phyloP scores from a whole-genome alignment of 2,329 filamentous ascomycete species.

The Colletotrichum somersetense region DNA sequence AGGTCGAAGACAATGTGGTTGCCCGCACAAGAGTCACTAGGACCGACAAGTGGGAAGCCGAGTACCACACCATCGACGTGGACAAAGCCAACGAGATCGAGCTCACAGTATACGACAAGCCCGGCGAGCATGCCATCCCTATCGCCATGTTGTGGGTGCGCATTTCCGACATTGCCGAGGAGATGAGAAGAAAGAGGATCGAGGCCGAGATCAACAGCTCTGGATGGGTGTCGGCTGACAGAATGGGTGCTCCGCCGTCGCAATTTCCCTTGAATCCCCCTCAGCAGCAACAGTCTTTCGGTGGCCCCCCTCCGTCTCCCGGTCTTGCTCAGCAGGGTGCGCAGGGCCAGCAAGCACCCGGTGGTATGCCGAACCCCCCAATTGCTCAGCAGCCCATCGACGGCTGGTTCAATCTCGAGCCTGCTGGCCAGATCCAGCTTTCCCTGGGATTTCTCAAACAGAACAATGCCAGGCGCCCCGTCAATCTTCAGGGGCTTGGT shows the following conservation, averaged over 20 bases:
- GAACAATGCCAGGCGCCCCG: conserved; percentile 82
- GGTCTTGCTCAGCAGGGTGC: conserved; percentile 52
- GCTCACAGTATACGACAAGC: conserved; percentile 96
- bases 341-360: conserved; percentile 50
- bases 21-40: conserved; percentile 87
- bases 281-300: conserved; percentile 58
- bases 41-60: conserved; percentile 91
- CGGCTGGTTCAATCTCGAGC: conserved; percentile 97
- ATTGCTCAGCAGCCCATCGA: conserved; percentile 77
- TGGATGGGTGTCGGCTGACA: conserved; percentile 97
- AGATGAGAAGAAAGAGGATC: conserved; percentile 96
- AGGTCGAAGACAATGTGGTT: conserved; percentile 94
- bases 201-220: conserved; percentile 95
- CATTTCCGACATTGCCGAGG: conserved; percentile 96
- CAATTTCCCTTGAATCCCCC: conserved; percentile 71
- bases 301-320: conserved; percentile 58
- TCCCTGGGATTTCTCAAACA: conserved; percentile 94
- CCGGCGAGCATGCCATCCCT: conserved; percentile 88
- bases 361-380: conserved; percentile 57
- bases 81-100: conserved; percentile 99
- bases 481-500: conserved; percentile 90
- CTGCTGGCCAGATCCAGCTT: conserved; percentile 91
- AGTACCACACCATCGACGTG: conserved; percentile 91
- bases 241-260: conserved; percentile 78
- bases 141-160: conserved; percentile 97